Percentiles rank a stretch among this genome's conserved stretches.
Evolutionary conservation across 2,329 filamentous ascomycete genomes (phyloP).

Genomic region (Lecanicillium sp.): DNA sequence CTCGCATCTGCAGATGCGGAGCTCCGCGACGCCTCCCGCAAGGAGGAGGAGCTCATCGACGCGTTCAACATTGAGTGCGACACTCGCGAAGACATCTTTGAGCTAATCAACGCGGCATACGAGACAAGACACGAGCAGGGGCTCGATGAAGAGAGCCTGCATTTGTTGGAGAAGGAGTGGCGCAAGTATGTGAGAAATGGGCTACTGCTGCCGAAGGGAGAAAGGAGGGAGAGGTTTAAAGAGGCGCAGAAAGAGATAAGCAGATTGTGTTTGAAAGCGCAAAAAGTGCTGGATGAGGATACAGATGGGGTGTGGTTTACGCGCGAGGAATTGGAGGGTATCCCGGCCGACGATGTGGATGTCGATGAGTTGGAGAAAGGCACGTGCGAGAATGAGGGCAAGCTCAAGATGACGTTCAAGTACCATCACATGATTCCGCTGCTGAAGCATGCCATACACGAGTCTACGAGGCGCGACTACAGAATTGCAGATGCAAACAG

Average conservation of each 20-base stretch:
- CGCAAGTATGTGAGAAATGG: conserved; percentile 74
- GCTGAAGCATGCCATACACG: conserved; percentile 68
- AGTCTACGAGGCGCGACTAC: conserved; percentile 63
- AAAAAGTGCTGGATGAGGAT: conserved; percentile 79
- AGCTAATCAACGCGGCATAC: conserved; percentile 53
- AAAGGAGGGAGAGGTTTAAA: conserved; percentile 72
- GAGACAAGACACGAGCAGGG: conserved; percentile 44
- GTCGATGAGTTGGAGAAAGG: conserved; percentile 63
- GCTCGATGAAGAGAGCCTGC: conserved; percentile 62
- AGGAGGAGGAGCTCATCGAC: conserved; percentile 69
- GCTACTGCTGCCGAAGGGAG: conserved; percentile 61
- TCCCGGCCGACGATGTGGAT: conserved; percentile 65
- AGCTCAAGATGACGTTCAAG: conserved; percentile 73
- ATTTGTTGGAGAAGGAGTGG: conserved; percentile 71
- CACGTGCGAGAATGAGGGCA: conserved; percentile 63
- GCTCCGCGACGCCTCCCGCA: conserved; percentile 68
- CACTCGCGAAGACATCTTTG: conserved; percentile 78
- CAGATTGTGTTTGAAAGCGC: conserved; percentile 66
- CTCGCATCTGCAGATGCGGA: conserved; percentile 65
- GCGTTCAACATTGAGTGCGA: conserved; percentile 71
- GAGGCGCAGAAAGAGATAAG: conserved; percentile 77
- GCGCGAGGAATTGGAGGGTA: conserved; percentile 64
- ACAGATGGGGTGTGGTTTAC: conserved; percentile 74
- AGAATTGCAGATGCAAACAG: conserved; percentile 78
- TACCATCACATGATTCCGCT: conserved; percentile 76